Evolutionary conservation across 306 rosid genomes (phyloP).

Genomic region (Sicyos baderoa): DNA sequence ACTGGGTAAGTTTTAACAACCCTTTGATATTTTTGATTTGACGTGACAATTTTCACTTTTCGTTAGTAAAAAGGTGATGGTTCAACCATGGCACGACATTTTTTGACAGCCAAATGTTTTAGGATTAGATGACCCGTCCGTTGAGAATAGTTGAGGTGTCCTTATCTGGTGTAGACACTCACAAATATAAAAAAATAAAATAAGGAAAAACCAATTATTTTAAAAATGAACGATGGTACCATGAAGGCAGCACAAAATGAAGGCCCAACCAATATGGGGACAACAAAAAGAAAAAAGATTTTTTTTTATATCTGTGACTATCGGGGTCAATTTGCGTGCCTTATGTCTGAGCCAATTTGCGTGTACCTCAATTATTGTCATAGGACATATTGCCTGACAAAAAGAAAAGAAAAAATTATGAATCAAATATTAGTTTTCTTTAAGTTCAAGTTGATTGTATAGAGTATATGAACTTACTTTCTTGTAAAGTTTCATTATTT

Average conservation of each 20-base stretch:
- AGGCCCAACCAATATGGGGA: neutral
- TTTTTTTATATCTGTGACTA: too few species aligned
- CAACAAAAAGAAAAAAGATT: too few species aligned
- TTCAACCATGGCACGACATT: neutral
- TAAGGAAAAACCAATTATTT: neutral
- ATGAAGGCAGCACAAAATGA: neutral
- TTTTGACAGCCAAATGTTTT: too few species aligned
- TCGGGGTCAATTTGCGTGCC: too few species aligned
- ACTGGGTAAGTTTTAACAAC: constrained; percentile 60
- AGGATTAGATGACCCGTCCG: too few species aligned
- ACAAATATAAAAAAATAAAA: neutral
- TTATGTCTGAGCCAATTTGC: too few species aligned
- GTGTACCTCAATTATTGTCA: too few species aligned
- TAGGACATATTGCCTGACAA: neutral
- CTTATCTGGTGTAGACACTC: too few species aligned
- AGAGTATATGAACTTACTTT: too few species aligned
- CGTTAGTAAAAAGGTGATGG: neutral
- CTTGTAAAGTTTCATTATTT: neutral
- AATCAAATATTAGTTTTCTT: too few species aligned
- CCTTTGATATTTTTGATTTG: constrained; percentile 16
- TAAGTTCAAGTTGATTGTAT: too few species aligned
- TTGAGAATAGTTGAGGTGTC: too few species aligned
- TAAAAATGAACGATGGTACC: neutral
- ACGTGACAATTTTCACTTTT: neutral
- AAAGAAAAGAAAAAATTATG: neutral